phyloP scores from a whole-genome alignment of 495 filamentous ascomycete species.

The Chaetomidium leptoderma region DNA sequence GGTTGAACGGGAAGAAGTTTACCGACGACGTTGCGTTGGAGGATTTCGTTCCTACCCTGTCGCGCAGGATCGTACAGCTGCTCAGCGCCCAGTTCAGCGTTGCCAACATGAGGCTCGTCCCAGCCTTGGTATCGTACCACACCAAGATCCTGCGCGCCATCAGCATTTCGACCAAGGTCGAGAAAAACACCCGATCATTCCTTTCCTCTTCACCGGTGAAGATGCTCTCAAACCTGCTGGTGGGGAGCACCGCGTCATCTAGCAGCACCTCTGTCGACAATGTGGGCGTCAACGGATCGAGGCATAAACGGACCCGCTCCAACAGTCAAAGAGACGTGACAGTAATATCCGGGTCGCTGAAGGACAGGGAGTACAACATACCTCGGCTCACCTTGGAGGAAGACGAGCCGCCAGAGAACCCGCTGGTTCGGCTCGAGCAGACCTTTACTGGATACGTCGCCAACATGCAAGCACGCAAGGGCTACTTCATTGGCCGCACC shows the following conservation, averaged over 20 bases:
- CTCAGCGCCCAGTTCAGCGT: constrained; percentile 65
- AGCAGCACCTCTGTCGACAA: constrained; percentile 17
- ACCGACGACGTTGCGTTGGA: constrained; percentile 64
- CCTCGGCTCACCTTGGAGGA: constrained; percentile 44
- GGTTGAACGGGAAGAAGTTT: constrained; percentile 57
- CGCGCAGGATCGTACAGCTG: constrained; percentile 51
- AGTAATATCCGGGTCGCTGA: constrained; percentile 44
- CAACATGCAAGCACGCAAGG: constrained; percentile 75
- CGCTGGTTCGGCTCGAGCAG: constrained; percentile 70
- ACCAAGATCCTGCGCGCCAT: constrained; percentile 71
- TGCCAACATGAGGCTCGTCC: constrained; percentile 61
- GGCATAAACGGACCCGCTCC: constrained; percentile 36
- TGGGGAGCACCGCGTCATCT: constrained; percentile 42
- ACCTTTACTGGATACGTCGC: constrained; percentile 81
- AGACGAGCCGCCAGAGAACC: constrained; percentile 48
- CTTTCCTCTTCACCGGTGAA: constrained; percentile 84
- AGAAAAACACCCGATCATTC: constrained; percentile 51
- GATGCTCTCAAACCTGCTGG: constrained; percentile 77
- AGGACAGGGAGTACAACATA: constrained; percentile 49
- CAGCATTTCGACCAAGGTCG: constrained; percentile 56
- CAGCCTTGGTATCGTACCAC: constrained; percentile 60
- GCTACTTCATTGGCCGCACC: constrained; percentile 73
- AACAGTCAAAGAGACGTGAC: constrained; percentile 42
- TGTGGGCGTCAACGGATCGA: constrained; percentile 25
- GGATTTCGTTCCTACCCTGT: constrained; percentile 63